Conservation (phyloP, 768 basidiomycete species). For the Chalciporus sphaerocephalus region DNA sequence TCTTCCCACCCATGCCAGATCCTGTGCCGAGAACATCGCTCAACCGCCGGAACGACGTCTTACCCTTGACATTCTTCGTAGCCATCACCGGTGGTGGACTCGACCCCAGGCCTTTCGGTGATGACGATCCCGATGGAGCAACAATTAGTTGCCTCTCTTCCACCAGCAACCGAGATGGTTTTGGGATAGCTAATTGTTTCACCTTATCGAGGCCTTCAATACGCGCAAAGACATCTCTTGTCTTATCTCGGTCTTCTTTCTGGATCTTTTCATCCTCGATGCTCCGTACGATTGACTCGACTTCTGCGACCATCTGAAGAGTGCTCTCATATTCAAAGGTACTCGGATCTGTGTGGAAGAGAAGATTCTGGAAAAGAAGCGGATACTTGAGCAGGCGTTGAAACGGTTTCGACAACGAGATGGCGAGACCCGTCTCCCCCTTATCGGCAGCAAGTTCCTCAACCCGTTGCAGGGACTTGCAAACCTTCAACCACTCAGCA, state of each 20-base stretch:
- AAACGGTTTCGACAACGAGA: slow-evolving; percentile 95
- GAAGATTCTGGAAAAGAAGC: slow-evolving; percentile 92
- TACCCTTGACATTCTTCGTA: slow-evolving; percentile 65
- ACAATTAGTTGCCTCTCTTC: slow-evolving; percentile 63
- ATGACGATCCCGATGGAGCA: slow-evolving; percentile 22
- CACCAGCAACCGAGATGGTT: slow-evolving; percentile 81
- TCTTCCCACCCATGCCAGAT: slow-evolving; percentile 59
- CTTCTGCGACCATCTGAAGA: slow-evolving; percentile 93
- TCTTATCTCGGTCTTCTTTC: slow-evolving; percentile 93
- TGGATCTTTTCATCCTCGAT: slow-evolving; percentile 98
- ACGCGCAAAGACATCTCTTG: slow-evolving; percentile 89
- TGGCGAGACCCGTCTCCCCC: slow-evolving; percentile 92
- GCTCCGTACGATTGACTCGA: slow-evolving; percentile 91
- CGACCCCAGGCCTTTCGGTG: slow-evolving; percentile 26
- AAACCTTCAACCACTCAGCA: slow-evolving; percentile 73
- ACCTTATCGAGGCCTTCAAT: slow-evolving; percentile 96
- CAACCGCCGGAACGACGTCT: slow-evolving; percentile 83
- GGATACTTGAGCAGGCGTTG: slow-evolving; percentile 96
- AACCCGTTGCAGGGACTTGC: slow-evolving; percentile 66
- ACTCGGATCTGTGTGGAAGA: slow-evolving; percentile 95
- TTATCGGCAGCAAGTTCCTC: slow-evolving; percentile 79
- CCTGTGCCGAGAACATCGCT: slow-evolving; percentile 78
- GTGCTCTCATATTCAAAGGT: slow-evolving; percentile 97
- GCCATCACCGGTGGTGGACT: slow-evolving; percentile 35
- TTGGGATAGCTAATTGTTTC: slow-evolving; percentile 86